phyloP scores from a whole-genome alignment of 139 green algal genomes.

The Dunaliella primolecta region DNA sequence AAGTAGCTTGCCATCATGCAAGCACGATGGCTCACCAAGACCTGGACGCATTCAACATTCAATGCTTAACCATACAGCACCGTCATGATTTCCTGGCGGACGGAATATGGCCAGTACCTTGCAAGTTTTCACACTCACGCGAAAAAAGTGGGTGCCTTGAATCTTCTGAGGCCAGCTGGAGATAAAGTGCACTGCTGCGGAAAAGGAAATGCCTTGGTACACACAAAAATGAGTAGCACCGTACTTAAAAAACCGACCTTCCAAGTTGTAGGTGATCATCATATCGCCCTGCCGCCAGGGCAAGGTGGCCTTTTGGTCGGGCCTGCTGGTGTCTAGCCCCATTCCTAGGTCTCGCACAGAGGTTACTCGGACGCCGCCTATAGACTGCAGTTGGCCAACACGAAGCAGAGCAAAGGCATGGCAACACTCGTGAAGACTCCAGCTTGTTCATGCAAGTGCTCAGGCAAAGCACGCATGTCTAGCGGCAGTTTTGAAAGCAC shows the following conservation, averaged over 20 bases:
- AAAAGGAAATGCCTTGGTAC: background rate
- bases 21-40: no score
- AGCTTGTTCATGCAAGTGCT: conserved; percentile 3
- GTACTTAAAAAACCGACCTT: conserved; percentile 24
- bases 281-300: conserved; percentile 68
- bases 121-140: no score
- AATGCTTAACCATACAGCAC: no score
- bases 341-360: conserved; percentile 54
- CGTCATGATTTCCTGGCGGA: no score
- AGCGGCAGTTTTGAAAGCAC: no score
- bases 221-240: background rate
- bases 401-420: conserved; percentile 1
- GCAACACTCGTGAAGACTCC: background rate
- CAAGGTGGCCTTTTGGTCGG: conserved; percentile 43
- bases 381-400: no score
- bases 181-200: background rate
- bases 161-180: no score
- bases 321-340: conserved; percentile 58
- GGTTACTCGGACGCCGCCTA: conserved; percentile 20
- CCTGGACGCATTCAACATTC: no score
- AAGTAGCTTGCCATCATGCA: no score
- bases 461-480: no score
- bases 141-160: no score
- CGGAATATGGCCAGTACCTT: no score
- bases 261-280: conserved; percentile 66